A percentile compares a stretch with the other conserved stretches of the same genome.
These are phyloP conservation scores for Endothia cerciana DNA, from an alignment of 2,329 filamentous ascomycete genomes.

Conservation along the genomic window DNA sequence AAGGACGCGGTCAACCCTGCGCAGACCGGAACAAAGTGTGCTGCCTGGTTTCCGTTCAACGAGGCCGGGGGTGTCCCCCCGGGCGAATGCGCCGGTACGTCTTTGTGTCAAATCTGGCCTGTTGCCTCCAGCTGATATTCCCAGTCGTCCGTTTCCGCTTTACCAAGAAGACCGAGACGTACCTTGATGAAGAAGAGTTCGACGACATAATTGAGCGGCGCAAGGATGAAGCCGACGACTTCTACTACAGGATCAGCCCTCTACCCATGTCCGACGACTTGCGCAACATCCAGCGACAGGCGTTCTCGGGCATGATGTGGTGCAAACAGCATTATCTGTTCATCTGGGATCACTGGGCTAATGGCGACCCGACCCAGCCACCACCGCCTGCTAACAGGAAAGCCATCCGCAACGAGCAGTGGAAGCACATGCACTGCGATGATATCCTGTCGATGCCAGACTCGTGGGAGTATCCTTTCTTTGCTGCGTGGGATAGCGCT, in stretches of 20 bases:
- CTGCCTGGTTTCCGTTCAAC: slow-evolving; percentile 90
- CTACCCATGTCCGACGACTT: slow-evolving; percentile 92
- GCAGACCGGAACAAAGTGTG: slow-evolving; percentile 81
- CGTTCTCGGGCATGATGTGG: slow-evolving; percentile 97
- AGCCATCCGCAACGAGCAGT: slow-evolving; percentile 80
- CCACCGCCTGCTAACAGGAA: slow-evolving; percentile 83
- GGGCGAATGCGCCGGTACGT: slow-evolving; percentile 85
- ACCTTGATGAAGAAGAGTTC: slow-evolving; percentile 89
- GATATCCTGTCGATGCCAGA: slow-evolving; percentile 98
- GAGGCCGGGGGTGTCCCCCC: slow-evolving; percentile 85
- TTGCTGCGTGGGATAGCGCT: slow-evolving; percentile 94
- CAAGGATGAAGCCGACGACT: slow-evolving; percentile 90
- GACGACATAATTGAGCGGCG: slow-evolving; percentile 88
- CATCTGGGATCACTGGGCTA: slow-evolving; percentile 97
- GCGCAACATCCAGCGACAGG: slow-evolving; percentile 92
- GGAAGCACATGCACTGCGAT: slow-evolving; percentile 94
- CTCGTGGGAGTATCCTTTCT: slow-evolving; percentile 98
- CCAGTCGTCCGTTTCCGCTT: slow-evolving; percentile 87
- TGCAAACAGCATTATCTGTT: slow-evolving; percentile 97
- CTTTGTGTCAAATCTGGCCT: slow-evolving; percentile 51
- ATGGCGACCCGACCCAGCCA: slow-evolving; percentile 86
- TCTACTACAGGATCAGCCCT: slow-evolving; percentile 91
- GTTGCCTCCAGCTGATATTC: slow-evolving; percentile 10
- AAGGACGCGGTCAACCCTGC: slow-evolving; percentile 81
- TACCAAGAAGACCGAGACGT: slow-evolving; percentile 73